A percentile compares a stretch with the other conserved stretches of the same genome.
Evolutionary conservation across 2,329 filamentous ascomycete species (phyloP).

Genomic region (Magnaporthales sp.): DNA sequence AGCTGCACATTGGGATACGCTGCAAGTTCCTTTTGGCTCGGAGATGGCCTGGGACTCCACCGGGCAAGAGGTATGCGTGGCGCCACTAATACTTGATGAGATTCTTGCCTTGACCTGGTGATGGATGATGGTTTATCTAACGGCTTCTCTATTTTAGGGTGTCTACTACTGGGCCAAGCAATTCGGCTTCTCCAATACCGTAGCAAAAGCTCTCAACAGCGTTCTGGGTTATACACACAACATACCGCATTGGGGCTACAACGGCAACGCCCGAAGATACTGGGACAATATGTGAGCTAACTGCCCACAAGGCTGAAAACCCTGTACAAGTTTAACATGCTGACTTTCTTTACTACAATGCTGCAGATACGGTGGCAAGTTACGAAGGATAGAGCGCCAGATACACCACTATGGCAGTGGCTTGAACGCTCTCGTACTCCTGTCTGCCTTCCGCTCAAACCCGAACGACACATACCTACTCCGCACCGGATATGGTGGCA

Average conservation of each 20-base stretch:
- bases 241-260: slow-evolving; percentile 53
- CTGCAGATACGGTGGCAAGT: slow-evolving; percentile 30
- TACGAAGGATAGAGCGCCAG: slow-evolving; percentile 34
- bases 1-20: slow-evolving; percentile 38
- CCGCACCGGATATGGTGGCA: slow-evolving; percentile 45
- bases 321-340: not conserved
- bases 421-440: slow-evolving; percentile 46
- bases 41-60: slow-evolving; percentile 58
- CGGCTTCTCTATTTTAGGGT: slow-evolving; percentile 19
- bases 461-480: slow-evolving; percentile 39
- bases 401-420: slow-evolving; percentile 54
- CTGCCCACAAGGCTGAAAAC: too few relatives aligned
- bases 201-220: slow-evolving; percentile 39
- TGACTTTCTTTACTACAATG: slow-evolving; percentile 4
- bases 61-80: slow-evolving; percentile 35
- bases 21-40: slow-evolving; percentile 46
- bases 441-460: slow-evolving; percentile 39
- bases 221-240: slow-evolving; percentile 49
- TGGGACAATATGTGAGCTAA: slow-evolving; percentile 46
- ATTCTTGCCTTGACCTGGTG: too few relatives aligned
- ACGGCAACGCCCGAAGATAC: slow-evolving; percentile 51
- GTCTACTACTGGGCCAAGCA: slow-evolving; percentile 50
- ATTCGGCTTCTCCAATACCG: slow-evolving; percentile 37
- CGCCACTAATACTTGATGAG: too few relatives aligned
- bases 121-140: not conserved